Evolutionary conservation across 495 filamentous ascomycete species (phyloP).

Genomic region (Annulohypoxylon nitens): DNA sequence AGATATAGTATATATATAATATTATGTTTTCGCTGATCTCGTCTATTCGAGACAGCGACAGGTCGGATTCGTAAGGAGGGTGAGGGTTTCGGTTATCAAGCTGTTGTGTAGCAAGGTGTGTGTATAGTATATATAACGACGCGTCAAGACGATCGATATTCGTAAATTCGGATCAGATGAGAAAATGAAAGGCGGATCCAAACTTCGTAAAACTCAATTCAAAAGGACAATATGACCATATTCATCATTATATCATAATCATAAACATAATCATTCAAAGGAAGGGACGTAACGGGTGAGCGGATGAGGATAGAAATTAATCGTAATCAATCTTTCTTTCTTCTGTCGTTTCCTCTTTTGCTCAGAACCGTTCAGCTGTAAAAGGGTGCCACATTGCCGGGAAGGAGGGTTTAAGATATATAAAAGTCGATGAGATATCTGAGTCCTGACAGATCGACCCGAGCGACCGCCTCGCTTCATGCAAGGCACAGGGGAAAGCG

Average conservation of each 20-base stretch:
- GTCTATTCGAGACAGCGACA: slow-evolving; percentile 19
- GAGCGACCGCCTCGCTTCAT: slow-evolving; percentile 37
- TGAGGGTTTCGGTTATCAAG: slow-evolving; percentile 20
- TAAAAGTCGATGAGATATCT: slow-evolving; percentile 33
- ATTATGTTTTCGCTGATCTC: slow-evolving; percentile 16
- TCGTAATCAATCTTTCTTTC: slow-evolving; percentile 32
- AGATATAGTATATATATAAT: slow-evolving; percentile 2
- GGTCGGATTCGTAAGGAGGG: slow-evolving; percentile 29
- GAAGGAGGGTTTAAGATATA: slow-evolving; percentile 37
- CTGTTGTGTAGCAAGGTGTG: slow-evolving; percentile 5
- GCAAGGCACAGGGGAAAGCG: slow-evolving; percentile 44
- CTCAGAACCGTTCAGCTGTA: slow-evolving; percentile 33
- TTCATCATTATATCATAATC: slow-evolving; percentile 42
- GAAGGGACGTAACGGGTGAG: slow-evolving; percentile 29
- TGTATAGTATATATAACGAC: slow-evolving; percentile 15
- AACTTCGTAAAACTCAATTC: slow-evolving; percentile 28
- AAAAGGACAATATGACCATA: slow-evolving; percentile 43
- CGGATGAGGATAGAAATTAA: slow-evolving; percentile 14
- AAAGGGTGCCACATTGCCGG: slow-evolving; percentile 25
- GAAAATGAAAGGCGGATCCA: slow-evolving; percentile 36
- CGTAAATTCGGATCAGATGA: slow-evolving; percentile 23
- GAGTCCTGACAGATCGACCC: slow-evolving; percentile 32
- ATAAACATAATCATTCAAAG: slow-evolving; percentile 35
- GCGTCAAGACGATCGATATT: slow-evolving; percentile 14
- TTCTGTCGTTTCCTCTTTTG: slow-evolving; percentile 17